A percentile compares a stretch with the other conserved stretches of the same genome.
These are phyloP conservation scores for Eustoma russellianum DNA, from an alignment of 257 asterid species.

Conservation along the genomic window DNA sequence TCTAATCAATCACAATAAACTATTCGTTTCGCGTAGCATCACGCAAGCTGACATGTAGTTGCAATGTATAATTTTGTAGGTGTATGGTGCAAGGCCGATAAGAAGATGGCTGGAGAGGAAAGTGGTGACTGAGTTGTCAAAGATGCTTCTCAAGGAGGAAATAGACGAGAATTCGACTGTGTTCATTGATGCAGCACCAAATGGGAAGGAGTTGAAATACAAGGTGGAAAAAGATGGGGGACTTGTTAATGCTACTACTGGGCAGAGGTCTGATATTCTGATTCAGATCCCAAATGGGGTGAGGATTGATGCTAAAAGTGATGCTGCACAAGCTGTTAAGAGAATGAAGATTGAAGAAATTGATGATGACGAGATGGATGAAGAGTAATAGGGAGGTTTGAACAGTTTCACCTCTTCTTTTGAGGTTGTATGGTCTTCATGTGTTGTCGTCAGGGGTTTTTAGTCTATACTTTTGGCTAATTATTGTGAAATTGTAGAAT, in stretches of 20 bases:
- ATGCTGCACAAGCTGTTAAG: slow-evolving; percentile 71
- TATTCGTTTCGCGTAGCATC: too few relatives aligned
- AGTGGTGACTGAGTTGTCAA: slow-evolving; percentile 76
- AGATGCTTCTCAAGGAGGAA: slow-evolving; percentile 75
- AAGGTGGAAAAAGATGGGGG: slow-evolving; percentile 83
- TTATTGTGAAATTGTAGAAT: too few relatives aligned
- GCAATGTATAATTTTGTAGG: slow-evolving; percentile 15
- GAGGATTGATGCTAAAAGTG: slow-evolving; percentile 4
- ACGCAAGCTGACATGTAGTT: neutral
- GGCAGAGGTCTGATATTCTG: slow-evolving; percentile 61
- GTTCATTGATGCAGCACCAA: slow-evolving; percentile 40
- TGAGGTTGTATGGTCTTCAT: too few relatives aligned
- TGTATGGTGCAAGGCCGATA: slow-evolving; percentile 84
- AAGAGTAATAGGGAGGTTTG: neutral
- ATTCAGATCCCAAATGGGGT: slow-evolving; percentile 48
- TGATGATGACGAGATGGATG: slow-evolving; percentile 63
- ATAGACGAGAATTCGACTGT: slow-evolving; percentile 84
- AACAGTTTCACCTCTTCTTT: too few relatives aligned
- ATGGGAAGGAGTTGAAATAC: slow-evolving; percentile 35
- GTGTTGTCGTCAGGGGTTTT: too few relatives aligned
- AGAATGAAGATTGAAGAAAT: slow-evolving; percentile 74
- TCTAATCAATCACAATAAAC: neutral
- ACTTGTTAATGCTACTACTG: slow-evolving; percentile 63
- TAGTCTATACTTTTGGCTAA: too few relatives aligned
- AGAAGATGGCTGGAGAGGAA: slow-evolving; percentile 88